Conservation (phyloP, 106 monocot species). For the Apostasia ramifera region DNA sequence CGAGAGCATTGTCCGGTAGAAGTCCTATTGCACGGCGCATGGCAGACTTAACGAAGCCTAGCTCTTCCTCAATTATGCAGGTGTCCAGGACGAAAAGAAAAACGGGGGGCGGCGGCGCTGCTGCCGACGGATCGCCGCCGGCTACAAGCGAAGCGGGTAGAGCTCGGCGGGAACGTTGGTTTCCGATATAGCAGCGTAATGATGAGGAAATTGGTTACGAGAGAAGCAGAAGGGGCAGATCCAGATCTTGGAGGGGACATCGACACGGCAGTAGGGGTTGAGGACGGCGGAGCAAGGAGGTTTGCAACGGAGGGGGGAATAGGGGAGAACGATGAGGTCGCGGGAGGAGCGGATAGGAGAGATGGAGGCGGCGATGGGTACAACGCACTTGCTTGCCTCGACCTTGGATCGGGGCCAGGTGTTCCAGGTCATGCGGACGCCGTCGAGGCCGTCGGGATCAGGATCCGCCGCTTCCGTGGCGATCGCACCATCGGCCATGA, state of each 20-base stretch:
- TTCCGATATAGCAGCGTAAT: constrained; percentile 68
- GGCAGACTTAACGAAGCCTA: constrained; percentile 68
- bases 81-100: constrained; percentile 95
- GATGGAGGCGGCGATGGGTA: constrained; percentile 79
- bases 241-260: constrained; percentile 94
- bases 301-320: constrained; percentile 93
- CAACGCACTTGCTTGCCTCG: constrained; percentile 88
- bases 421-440: constrained; percentile 91
- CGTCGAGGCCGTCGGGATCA: constrained; percentile 72
- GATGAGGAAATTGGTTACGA: constrained; percentile 88
- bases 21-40: constrained; percentile 77
- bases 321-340: constrained; percentile 52
- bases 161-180: constrained; percentile 88
- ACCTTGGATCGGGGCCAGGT: constrained; percentile 87
- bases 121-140: background rate
- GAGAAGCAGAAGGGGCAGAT: constrained; percentile 97
- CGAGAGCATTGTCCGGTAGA: constrained; percentile 83
- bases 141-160: too few relatives aligned
- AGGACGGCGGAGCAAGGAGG: constrained; percentile 75
- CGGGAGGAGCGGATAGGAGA: constrained; percentile 62
- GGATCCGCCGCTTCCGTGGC: constrained; percentile 5
- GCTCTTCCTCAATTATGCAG: constrained; percentile 92
- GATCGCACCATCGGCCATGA: constrained; percentile 25
- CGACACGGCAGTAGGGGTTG: constrained; percentile 85
- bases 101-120: constrained; percentile 41